These are phyloP conservation scores for Citrus trifoliata DNA, from an alignment of 345 rosid genomes.

Conservation along the genomic window DNA sequence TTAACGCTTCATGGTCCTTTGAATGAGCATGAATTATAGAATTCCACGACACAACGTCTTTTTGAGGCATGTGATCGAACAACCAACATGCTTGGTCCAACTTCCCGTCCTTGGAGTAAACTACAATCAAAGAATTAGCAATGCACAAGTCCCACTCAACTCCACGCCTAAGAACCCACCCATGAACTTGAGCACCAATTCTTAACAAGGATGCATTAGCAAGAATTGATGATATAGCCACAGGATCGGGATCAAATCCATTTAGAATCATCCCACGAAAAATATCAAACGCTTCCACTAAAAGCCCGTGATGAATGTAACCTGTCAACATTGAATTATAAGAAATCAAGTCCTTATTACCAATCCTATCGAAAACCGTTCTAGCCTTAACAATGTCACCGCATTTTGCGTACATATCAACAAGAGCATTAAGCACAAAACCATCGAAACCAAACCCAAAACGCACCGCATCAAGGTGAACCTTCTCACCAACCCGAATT, in stretches of 20 bases:
- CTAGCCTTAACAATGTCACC: constrained; percentile 82
- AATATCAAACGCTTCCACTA: constrained; percentile 44
- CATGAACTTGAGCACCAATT: constrained; percentile 61
- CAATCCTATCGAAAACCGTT: constrained; percentile 62
- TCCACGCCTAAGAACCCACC: constrained; percentile 63
- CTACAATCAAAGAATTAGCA: constrained; percentile 63
- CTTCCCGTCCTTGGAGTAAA: constrained; percentile 50
- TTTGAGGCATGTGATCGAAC: constrained; percentile 62
- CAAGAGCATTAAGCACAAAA: constrained; percentile 72
- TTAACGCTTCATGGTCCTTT: constrained; percentile 42
- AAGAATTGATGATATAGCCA: constrained; percentile 63
- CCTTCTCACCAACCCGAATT: constrained; percentile 62
- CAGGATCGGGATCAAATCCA: constrained; percentile 63
- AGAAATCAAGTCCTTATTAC: constrained; percentile 48
- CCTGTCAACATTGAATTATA: constrained; percentile 81
- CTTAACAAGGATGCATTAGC: constrained; percentile 39
- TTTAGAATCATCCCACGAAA: constrained; percentile 52
- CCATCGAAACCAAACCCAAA: constrained; percentile 59
- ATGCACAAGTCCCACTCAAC: constrained; percentile 54
- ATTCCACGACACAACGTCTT: constrained; percentile 81
- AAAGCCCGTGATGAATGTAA: constrained; percentile 61
- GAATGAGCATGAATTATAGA: constrained; percentile 67
- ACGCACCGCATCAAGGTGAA: constrained; percentile 72
- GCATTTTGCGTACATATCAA: constrained; percentile 89
- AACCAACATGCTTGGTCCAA: constrained; percentile 46